Evolutionary conservation across 495 filamentous ascomycete genomes (phyloP).

Genomic region (Penicillium malachiteum): DNA sequence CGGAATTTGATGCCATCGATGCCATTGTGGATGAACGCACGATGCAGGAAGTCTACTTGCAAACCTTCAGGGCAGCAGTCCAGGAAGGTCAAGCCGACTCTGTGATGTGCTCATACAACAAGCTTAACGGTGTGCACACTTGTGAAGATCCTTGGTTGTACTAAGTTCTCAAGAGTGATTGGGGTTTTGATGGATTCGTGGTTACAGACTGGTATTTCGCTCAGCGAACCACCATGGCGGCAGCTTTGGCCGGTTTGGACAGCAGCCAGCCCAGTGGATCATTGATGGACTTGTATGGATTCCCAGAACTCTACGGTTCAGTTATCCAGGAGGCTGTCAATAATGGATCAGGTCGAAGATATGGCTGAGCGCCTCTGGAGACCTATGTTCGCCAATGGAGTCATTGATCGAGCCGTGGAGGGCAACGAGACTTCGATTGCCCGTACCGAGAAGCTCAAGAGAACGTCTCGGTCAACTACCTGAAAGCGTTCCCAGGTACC

Average conservation of each 20-base stretch:
- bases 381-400: slow-evolving; percentile 51
- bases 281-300: slow-evolving; percentile 1
- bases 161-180: slow-evolving; percentile 82
- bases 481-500: slow-evolving; percentile 4
- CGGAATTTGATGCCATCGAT: slow-evolving; percentile 1
- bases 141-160: slow-evolving; percentile 89
- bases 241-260: slow-evolving; percentile 79
- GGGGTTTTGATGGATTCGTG: slow-evolving; percentile 91
- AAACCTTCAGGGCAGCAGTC: slow-evolving; percentile 57
- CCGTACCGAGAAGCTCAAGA: slow-evolving; percentile 52
- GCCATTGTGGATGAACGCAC: slow-evolving; percentile 78
- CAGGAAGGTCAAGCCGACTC: slow-evolving; percentile 48
- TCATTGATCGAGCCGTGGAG: slow-evolving; percentile 51
- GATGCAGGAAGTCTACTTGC: slow-evolving; percentile 78
- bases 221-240: slow-evolving; percentile 56
- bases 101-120: slow-evolving; percentile 64
- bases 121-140: slow-evolving; percentile 64
- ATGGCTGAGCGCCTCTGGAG: slow-evolving; percentile 56
- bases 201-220: slow-evolving; percentile 64
- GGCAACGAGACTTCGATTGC: slow-evolving; percentile 51
- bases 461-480: neutral
- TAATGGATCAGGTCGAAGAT: slow-evolving; percentile 66
- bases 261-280: slow-evolving; percentile 82
- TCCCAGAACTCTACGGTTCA: slow-evolving; percentile 63
- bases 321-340: slow-evolving; percentile 71